A percentile compares a stretch with the other conserved stretches of the same genome.
Evolutionary conservation across 371 early-diverging fungal genomes (phyloP).

Genomic region (Mortierella sp.): DNA sequence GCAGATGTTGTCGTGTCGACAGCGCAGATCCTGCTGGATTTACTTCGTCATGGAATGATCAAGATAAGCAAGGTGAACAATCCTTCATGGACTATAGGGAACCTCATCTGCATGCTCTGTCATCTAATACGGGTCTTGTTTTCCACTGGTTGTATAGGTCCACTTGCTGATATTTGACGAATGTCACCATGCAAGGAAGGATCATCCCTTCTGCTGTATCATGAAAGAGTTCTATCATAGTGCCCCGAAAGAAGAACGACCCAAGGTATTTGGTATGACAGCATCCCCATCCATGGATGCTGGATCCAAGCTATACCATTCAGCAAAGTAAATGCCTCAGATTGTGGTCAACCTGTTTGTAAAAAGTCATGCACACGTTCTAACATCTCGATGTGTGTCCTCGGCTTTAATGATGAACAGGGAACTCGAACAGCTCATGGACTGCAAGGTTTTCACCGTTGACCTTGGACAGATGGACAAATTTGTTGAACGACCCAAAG

Average conservation of each 20-base stretch:
- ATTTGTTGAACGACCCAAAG: constrained; percentile 60
- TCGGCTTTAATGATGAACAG: constrained; percentile 39
- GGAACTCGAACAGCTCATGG: constrained; percentile 75
- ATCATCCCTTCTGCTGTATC: constrained; percentile 85
- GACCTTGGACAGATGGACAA: constrained; percentile 50
- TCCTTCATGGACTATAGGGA: too few relatives aligned
- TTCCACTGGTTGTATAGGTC: constrained; percentile 59
- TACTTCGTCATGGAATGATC: constrained; percentile 76
- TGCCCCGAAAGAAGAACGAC: constrained; percentile 56
- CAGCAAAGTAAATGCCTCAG: constrained; percentile 56
- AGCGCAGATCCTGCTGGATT: constrained; percentile 84
- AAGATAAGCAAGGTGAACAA: constrained; percentile 69
- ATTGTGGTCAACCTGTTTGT: too few relatives aligned
- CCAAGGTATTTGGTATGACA: constrained; percentile 94
- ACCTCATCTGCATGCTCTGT: too few relatives aligned
- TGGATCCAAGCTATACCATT: constrained; percentile 20
- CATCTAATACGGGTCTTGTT: background rate
- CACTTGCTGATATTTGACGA: constrained; percentile 92
- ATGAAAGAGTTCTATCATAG: constrained; percentile 85
- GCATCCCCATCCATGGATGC: constrained; percentile 76
- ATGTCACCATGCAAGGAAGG: constrained; percentile 89
- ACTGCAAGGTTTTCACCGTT: constrained; percentile 74
- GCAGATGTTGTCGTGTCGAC: constrained; percentile 88
- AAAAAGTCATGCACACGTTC: too few relatives aligned
- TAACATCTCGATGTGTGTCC: background rate